These are phyloP conservation scores for Meyerozyma sp. DNA, from an alignment of 1,139 yeast genomes.

Conservation along the genomic window DNA sequence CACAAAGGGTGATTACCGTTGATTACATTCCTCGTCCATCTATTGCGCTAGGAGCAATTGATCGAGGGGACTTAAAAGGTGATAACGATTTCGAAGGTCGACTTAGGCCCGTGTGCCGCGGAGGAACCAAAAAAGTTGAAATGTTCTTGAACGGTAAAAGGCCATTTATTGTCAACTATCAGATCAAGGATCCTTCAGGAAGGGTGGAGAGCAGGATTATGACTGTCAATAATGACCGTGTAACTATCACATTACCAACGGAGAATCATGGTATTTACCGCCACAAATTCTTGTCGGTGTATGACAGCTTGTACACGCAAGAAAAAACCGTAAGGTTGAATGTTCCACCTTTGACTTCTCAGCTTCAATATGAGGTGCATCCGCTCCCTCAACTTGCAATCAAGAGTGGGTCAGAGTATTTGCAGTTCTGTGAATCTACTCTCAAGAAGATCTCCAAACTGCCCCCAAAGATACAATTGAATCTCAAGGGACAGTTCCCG, in stretches of 20 bases:
- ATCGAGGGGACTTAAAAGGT: conserved; percentile 5
- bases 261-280: conserved; percentile 50
- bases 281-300: conserved; percentile 57
- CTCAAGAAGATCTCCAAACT: conserved; percentile 18
- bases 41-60: conserved; percentile 16
- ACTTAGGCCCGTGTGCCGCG: conserved; percentile 31
- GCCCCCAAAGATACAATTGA: conserved; percentile 52
- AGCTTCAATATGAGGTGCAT: conserved; percentile 48
- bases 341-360: conserved; percentile 7
- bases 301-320: conserved; percentile 61
- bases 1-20: conserved; percentile 34
- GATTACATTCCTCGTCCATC: conserved; percentile 55
- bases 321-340: conserved; percentile 26
- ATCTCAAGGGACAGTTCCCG: conserved; percentile 59
- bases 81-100: neutral
- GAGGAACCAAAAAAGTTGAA: conserved; percentile 19
- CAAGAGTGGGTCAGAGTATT: conserved; percentile 38
- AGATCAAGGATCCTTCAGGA: conserved; percentile 58
- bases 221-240: conserved; percentile 21
- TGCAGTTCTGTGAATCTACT: conserved; percentile 56
- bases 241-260: conserved; percentile 29
- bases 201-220: conserved; percentile 28
- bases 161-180: conserved; percentile 73
- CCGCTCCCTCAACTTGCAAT: conserved; percentile 57
- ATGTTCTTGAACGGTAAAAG: conserved; percentile 48